Evolutionary conservation across 2,329 filamentous ascomycete species (phyloP), one percentile per base, ranked within the genome.

Genomic region (Helicocarpus griseus): DNA sequence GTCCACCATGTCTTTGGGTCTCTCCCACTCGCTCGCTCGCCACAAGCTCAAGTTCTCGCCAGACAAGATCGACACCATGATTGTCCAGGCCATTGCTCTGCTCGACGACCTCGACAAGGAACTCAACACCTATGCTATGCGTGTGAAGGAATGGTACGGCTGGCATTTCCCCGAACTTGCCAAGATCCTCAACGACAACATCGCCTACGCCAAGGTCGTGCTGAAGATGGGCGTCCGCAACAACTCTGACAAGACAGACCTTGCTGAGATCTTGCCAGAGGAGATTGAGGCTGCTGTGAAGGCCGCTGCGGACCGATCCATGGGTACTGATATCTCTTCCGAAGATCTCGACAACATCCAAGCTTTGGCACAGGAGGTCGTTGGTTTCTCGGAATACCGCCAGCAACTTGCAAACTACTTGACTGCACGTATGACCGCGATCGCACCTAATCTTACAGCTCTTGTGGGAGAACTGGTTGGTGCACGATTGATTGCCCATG

Each of bases 131-230:
- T 97, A 96, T 67, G 91, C 93, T 58, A 98, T 98, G 93, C 81
- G 93, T 70, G 89, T 96, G 56, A 97, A 97, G 82, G 93, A 98
- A 73, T 98, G 93, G 93, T 98, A 98, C 69, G 93, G 93, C 64
- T 98, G 93, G 93, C 93, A 97, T 73, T 98, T 97, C 77, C 93
- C 93, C 38, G 93, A 98, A 76, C 83, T 98, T 79, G 90, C 88
- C 65, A 91, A 90, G 74, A 95, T 97, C 65, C 79, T 96, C 61
- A 94, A 94, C 71, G 93, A 98, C 78, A 98, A 98, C 73, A 76
- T 95, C 56, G 90, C 90, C 58, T 98, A 95, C 69, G 84, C 90
- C 54, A 85, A 85, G 60, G 84, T 98, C 53, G 89, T 98, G 53
- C 74, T 95, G 48, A 81, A 85, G 58, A 87, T 95, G 76, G 93